phyloP scores from a whole-genome alignment of 140 eudicot genomes.

The Stevia rebaudiana region DNA sequence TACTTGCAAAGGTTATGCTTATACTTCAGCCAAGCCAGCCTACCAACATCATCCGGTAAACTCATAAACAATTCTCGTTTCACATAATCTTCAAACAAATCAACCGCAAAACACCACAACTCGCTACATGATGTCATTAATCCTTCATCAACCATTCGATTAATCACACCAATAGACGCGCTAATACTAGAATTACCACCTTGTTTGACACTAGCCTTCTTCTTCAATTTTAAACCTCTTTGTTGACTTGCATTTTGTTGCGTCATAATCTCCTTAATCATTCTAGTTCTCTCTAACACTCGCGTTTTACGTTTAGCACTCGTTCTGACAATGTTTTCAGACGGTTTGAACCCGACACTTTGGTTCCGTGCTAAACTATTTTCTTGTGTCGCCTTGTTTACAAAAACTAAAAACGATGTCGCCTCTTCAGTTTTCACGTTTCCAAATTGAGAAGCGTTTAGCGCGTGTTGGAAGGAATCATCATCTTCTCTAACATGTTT shows the following conservation, averaged over 20 bases:
- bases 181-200: background rate
- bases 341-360: background rate
- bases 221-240: background rate
- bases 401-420: background rate
- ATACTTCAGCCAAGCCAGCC: constrained; percentile 13
- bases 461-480: background rate
- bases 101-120: constrained; percentile 17
- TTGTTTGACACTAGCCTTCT: background rate
- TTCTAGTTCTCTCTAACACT: background rate
- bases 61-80: constrained; percentile 15
- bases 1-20: background rate
- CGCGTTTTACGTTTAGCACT: background rate
- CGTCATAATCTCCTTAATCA: background rate
- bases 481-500: background rate
- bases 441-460: constrained; percentile 2
- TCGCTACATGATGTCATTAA: constrained; percentile 4
- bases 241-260: constrained; percentile 9
- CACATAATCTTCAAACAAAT: constrained; percentile 15
- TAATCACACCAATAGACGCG: constrained; percentile 1
- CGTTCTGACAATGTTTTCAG: background rate
- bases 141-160: background rate
- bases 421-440: background rate
- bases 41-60: constrained; percentile 10
- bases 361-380: background rate
- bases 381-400: background rate